A percentile compares a stretch with the other conserved stretches of the same genome.
Evolutionary conservation across 805 yeast species (phyloP).

Genomic region (Candida morakotiae): DNA sequence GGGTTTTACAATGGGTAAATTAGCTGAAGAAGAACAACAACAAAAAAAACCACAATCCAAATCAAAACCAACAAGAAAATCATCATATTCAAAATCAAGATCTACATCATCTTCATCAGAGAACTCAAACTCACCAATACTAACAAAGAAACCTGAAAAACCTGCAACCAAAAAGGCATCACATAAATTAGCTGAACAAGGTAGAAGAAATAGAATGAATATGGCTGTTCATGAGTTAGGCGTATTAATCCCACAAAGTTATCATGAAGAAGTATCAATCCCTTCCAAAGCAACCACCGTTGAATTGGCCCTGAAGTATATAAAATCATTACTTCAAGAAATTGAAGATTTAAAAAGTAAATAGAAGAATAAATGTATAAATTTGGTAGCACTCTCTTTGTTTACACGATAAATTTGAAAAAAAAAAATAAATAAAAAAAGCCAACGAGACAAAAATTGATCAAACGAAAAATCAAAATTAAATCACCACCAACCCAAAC

Average conservation of each 20-base stretch:
- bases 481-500: conserved; percentile 1
- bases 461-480: conserved; percentile 1
- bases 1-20: conserved; percentile 45
- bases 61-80: not conserved
- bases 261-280: conserved; percentile 54
- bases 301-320: conserved; percentile 77
- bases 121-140: conserved; percentile 19
- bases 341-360: conserved; percentile 17
- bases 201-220: conserved; percentile 90
- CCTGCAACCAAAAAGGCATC: conserved; percentile 54
- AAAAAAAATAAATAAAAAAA: conserved; percentile 1
- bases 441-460: conserved; percentile 5
- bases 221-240: conserved; percentile 76
- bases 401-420: not conserved
- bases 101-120: conserved; percentile 12
- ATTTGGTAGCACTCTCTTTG: conserved; percentile 4
- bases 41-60: not conserved
- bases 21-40: conserved; percentile 28
- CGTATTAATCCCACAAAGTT: conserved; percentile 57
- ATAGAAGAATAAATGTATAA: not conserved
- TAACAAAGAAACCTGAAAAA: conserved; percentile 15
- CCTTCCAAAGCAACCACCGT: conserved; percentile 95
- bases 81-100: conserved; percentile 8
- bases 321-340: conserved; percentile 34
- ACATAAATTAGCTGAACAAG: conserved; percentile 95